These are phyloP conservation scores for Leccinum griseonigrum DNA, from an alignment of 1,284 basidiomycete genomes.

Conservation along the genomic window DNA sequence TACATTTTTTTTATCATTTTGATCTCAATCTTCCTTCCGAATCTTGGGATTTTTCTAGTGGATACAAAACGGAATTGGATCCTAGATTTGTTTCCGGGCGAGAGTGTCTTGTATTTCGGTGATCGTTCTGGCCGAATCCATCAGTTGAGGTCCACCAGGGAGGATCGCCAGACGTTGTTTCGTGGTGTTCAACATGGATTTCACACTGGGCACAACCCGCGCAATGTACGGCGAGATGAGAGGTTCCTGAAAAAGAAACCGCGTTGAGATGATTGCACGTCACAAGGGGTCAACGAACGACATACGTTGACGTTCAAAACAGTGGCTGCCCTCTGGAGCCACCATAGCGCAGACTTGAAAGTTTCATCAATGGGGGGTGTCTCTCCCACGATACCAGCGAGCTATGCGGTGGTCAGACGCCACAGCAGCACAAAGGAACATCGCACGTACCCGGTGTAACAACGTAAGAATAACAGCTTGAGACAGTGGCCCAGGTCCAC, in stretches of 20 bases:
- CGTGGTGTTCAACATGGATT: constrained; percentile 68
- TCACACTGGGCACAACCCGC: constrained; percentile 75
- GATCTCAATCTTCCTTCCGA: not conserved
- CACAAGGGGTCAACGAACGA: constrained; percentile 9
- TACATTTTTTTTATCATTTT: not conserved
- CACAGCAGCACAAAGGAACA: constrained; percentile 1
- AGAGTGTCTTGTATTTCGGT: constrained; percentile 73
- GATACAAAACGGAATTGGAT: not conserved
- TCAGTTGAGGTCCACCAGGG: constrained; percentile 62
- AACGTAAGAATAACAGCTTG: constrained; percentile 80
- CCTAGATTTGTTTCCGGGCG: constrained; percentile 50
- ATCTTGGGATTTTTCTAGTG: not conserved
- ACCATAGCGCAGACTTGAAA: constrained; percentile 80
- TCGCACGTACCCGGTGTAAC: constrained; percentile 65
- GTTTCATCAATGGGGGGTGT: constrained; percentile 71
- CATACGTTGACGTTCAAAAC: constrained; percentile 69
- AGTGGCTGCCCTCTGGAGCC: constrained; percentile 71
- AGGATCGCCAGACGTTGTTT: constrained; percentile 75
- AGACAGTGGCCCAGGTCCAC: constrained; percentile 63
- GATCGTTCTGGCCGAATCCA: constrained; percentile 66
- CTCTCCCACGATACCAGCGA: constrained; percentile 70
- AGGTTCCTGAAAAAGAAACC: constrained; percentile 53
- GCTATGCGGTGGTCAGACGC: constrained; percentile 38
- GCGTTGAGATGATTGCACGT: constrained; percentile 7
- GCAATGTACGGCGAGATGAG: constrained; percentile 77